phyloP scores from a whole-genome alignment of 768 basidiomycete species.

The Suillus ampliporus region DNA sequence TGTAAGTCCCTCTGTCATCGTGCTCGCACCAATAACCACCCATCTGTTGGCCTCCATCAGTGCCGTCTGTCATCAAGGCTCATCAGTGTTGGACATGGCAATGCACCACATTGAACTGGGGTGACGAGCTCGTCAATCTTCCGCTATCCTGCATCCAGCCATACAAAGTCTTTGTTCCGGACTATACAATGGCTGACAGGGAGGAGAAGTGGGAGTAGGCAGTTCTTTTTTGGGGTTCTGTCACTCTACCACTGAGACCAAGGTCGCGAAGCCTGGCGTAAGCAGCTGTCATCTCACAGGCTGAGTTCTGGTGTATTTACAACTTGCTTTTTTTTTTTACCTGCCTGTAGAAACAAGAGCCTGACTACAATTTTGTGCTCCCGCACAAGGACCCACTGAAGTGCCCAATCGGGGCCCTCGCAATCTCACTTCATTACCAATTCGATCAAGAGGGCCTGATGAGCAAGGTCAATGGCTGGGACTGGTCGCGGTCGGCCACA shows the following conservation, averaged over 20 bases:
- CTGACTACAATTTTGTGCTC: not conserved
- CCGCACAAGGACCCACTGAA: not conserved
- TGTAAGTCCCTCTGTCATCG: not conserved
- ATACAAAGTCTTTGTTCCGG: not conserved
- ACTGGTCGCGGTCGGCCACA: too few relatives aligned
- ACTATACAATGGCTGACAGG: not conserved
- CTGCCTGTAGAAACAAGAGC: not conserved
- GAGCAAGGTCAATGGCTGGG: not conserved
- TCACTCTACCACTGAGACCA: not conserved
- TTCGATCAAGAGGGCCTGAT: constrained; percentile 1
- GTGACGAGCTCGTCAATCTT: not conserved
- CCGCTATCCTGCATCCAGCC: not conserved
- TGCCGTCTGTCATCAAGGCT: not conserved
- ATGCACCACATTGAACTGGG: not conserved
- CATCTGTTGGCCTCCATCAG: not conserved
- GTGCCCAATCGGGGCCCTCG: not conserved
- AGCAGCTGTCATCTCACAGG: not conserved
- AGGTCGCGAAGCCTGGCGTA: not conserved
- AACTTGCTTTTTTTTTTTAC: not conserved
- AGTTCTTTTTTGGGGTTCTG: not conserved
- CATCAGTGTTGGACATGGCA: not conserved
- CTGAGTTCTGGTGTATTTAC: not conserved
- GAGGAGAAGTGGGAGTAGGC: not conserved
- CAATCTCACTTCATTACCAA: not conserved
- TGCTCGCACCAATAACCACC: too few relatives aligned